Percentiles rank a stretch among this genome's conserved stretches.
These are phyloP conservation scores for Extremus antarcticus DNA, from an alignment of 495 filamentous ascomycete species.

Conservation along the genomic window DNA sequence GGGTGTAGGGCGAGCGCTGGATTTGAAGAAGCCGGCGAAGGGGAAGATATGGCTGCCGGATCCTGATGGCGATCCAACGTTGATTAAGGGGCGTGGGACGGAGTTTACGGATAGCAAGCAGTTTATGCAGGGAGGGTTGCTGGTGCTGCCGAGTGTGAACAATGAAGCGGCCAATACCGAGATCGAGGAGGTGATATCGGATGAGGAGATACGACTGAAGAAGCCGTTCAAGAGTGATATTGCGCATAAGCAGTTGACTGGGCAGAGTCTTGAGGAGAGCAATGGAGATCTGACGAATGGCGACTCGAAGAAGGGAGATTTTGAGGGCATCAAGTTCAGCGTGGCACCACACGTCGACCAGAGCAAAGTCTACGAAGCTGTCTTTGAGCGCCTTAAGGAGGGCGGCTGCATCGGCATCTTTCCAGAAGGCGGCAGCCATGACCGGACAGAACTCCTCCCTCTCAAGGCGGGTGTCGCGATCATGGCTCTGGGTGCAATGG, in stretches of 20 bases:
- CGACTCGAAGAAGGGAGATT: slow-evolving; percentile 30
- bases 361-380: slow-evolving; percentile 81
- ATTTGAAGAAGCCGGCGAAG: slow-evolving; percentile 65
- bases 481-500: slow-evolving; percentile 90
- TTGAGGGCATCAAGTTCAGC: slow-evolving; percentile 73
- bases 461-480: slow-evolving; percentile 96
- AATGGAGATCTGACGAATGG: slow-evolving; percentile 31
- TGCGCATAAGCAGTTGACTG: slow-evolving; percentile 67
- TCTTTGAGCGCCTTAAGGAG: slow-evolving; percentile 66
- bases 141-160: slow-evolving; percentile 77
- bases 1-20: slow-evolving; percentile 80
- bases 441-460: slow-evolving; percentile 84
- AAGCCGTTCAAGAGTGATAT: slow-evolving; percentile 66
- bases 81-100: slow-evolving; percentile 75
- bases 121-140: slow-evolving; percentile 65
- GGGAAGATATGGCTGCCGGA: slow-evolving; percentile 89
- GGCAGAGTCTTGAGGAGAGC: slow-evolving; percentile 46
- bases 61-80: slow-evolving; percentile 68
- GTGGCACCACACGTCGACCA: slow-evolving; percentile 91
- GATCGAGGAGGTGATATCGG: slow-evolving; percentile 65
- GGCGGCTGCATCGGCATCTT: slow-evolving; percentile 96
- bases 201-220: slow-evolving; percentile 76
- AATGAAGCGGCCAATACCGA: slow-evolving; percentile 67
- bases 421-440: slow-evolving; percentile 94
- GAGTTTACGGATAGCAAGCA: slow-evolving; percentile 60